Evolutionary conservation across 176 grass and related monocot species (phyloP).

Genomic region (Carex scoparia): DNA sequence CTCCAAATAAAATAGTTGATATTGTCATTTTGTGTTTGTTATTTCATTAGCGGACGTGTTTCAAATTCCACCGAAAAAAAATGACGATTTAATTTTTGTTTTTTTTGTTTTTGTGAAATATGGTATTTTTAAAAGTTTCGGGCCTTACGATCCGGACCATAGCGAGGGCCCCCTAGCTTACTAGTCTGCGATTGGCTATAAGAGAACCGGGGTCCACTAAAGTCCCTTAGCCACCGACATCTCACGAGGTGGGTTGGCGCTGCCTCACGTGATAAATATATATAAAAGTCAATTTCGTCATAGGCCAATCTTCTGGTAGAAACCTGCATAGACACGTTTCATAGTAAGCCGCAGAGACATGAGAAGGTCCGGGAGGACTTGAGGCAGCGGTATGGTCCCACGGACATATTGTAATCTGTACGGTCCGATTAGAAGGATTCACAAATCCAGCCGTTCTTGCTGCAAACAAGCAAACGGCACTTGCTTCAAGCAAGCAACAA

Average conservation of each 20-base stretch:
- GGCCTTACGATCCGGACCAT: too few relatives aligned
- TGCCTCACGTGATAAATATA: constrained; percentile 2
- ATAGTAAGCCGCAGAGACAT: not conserved
- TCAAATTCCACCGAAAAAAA: too few relatives aligned
- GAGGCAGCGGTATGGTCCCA: too few relatives aligned
- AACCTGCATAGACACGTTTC: not conserved
- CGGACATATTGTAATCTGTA: not conserved
- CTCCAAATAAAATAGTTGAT: too few relatives aligned
- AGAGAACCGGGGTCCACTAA: not conserved
- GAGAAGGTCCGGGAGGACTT: not conserved
- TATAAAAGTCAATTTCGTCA: not conserved
- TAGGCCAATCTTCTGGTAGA: not conserved
- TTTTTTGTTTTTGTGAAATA: too few relatives aligned
- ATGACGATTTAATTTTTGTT: too few relatives aligned
- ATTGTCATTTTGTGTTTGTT: too few relatives aligned
- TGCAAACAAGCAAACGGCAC: not conserved
- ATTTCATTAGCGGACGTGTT: too few relatives aligned
- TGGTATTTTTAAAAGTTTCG: too few relatives aligned
- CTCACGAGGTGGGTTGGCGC: constrained; percentile 3
- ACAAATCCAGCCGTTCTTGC: not conserved
- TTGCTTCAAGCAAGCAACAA: not conserved
- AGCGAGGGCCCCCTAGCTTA: not conserved
- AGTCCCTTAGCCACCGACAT: constrained; percentile 8
- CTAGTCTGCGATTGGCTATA: not conserved
- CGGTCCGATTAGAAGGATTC: not conserved